A percentile compares a stretch with the other conserved stretches of the same genome.
Conservation (phyloP, 2,329 filamentous ascomycete species). For the Fusarium xyrophilum region DNA sequence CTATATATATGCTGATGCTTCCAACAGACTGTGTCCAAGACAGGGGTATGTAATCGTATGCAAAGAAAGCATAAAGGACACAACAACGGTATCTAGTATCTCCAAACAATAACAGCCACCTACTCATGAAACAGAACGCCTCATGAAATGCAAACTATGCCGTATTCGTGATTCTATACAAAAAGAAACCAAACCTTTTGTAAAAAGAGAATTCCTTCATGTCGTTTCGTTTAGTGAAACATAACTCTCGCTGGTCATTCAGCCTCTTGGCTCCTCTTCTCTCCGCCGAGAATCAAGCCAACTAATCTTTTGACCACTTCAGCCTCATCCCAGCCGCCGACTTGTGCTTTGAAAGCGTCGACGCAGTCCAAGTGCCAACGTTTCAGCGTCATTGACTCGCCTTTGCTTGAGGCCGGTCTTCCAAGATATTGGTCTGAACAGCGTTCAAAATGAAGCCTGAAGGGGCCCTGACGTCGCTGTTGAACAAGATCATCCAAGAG, state of each 20-base stretch:
- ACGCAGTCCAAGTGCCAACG: conserved; percentile 66
- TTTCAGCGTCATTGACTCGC: conserved; percentile 56
- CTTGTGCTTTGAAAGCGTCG: conserved; percentile 58
- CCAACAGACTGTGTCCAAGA: neutral
- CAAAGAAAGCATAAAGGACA: conserved; percentile 25
- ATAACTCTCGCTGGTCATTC: conserved; percentile 35
- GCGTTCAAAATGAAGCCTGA: conserved; percentile 41
- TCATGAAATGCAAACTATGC: conserved; percentile 26
- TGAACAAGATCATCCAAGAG: conserved; percentile 60
- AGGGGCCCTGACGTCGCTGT: conserved; percentile 53
- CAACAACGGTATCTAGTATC: conserved; percentile 34
- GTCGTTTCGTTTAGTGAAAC: conserved; percentile 41
- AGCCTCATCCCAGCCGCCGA: conserved; percentile 59
- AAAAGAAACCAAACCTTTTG: neutral
- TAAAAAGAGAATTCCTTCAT: neutral
- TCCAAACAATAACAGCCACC: conserved; percentile 24
- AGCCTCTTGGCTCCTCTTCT: conserved; percentile 40
- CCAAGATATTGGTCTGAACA: conserved; percentile 52
- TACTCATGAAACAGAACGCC: conserved; percentile 35
- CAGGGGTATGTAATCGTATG: conserved; percentile 17
- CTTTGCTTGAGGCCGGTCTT: conserved; percentile 56
- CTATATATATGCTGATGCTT: neutral
- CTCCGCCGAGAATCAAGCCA: conserved; percentile 59
- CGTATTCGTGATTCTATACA: conserved; percentile 30
- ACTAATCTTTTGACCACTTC: conserved; percentile 61